phyloP scores from a whole-genome alignment of 2,329 filamentous ascomycete genomes.

The Hymenotorrendiella dingleyae region DNA sequence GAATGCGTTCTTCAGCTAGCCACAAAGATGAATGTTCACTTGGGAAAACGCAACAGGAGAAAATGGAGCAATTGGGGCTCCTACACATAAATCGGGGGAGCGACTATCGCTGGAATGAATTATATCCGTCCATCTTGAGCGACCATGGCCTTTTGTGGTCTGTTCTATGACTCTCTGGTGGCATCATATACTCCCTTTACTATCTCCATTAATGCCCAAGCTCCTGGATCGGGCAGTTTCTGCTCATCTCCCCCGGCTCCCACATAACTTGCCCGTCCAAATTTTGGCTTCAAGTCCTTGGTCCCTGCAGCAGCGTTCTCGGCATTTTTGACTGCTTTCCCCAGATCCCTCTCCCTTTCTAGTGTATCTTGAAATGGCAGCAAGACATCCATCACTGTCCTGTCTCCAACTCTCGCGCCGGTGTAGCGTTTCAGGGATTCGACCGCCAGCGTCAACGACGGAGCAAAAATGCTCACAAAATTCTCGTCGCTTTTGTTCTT shows the following conservation, averaged over 20 bases:
- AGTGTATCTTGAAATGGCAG: conserved; percentile 26
- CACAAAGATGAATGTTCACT: no score
- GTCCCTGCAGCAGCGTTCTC: conserved; percentile 43
- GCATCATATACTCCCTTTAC: conserved; percentile 20
- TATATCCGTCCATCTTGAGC: no score
- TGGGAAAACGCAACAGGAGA: no score
- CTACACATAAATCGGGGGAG: no score
- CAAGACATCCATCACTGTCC: conserved; percentile 31
- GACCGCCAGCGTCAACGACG: conserved; percentile 16
- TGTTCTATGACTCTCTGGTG: conserved; percentile 3
- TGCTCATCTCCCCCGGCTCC: conserved; percentile 40
- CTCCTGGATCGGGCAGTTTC: conserved; percentile 48
- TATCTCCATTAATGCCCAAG: conserved; percentile 41
- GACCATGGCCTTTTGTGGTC: no score
- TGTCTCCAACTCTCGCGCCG: conserved; percentile 26
- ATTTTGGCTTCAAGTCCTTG: conserved; percentile 47
- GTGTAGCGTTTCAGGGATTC: conserved; percentile 28
- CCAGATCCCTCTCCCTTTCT: conserved; percentile 36
- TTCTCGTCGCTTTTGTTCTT: not conserved
- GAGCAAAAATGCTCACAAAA: conserved; percentile 18
- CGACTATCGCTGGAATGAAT: no score
- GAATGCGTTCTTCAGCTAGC: no score
- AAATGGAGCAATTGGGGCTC: no score
- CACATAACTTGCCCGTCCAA: conserved; percentile 48
- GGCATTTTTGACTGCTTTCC: conserved; percentile 42